Conservation (phyloP, 306 rosid species). For the Gynostemma pentaphyllum region DNA sequence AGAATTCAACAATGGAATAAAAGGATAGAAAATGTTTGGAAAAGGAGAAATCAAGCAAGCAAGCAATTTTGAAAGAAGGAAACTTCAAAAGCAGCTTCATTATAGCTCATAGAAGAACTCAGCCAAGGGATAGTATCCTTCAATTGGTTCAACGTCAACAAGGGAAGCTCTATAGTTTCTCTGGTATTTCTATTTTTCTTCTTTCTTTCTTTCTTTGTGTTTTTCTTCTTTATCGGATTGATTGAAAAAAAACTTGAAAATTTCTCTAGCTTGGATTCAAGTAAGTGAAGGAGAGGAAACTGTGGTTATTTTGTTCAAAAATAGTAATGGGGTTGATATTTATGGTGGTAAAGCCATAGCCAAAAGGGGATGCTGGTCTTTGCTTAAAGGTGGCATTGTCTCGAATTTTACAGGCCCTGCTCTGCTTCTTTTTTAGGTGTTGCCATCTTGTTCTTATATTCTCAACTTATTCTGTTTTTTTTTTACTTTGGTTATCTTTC, state of each 20-base stretch:
- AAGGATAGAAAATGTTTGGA: constrained; percentile 56
- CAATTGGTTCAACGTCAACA: constrained; percentile 43
- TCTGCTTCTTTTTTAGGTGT: constrained; percentile 54
- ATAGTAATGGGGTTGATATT: constrained; percentile 26
- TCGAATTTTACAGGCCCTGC: constrained; percentile 36
- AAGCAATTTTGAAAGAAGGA: constrained; percentile 35
- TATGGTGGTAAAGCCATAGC: constrained; percentile 39
- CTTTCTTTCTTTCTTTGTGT: background rate
- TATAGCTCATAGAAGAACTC: constrained; percentile 32
- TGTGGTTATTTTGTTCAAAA: constrained; percentile 44
- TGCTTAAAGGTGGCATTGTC: constrained; percentile 74
- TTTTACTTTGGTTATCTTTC: background rate
- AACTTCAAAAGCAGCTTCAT: constrained; percentile 31
- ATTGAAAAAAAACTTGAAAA: no score
- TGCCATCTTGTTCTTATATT: constrained; percentile 28
- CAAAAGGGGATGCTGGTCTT: constrained; percentile 52
- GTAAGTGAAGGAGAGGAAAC: constrained; percentile 28
- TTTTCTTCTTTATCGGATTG: no score
- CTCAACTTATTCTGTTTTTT: background rate
- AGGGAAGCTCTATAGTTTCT: constrained; percentile 43
- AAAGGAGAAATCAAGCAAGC: constrained; percentile 37
- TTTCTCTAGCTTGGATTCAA: constrained; percentile 44
- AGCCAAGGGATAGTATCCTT: constrained; percentile 37
- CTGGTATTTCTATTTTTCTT: constrained; percentile 33
- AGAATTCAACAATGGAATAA: constrained; percentile 37